Evolutionary conservation across 148 eudicot genomes (phyloP), one percentile per base, ranked within the genome.

Genomic region (Linanthus parryae): DNA sequence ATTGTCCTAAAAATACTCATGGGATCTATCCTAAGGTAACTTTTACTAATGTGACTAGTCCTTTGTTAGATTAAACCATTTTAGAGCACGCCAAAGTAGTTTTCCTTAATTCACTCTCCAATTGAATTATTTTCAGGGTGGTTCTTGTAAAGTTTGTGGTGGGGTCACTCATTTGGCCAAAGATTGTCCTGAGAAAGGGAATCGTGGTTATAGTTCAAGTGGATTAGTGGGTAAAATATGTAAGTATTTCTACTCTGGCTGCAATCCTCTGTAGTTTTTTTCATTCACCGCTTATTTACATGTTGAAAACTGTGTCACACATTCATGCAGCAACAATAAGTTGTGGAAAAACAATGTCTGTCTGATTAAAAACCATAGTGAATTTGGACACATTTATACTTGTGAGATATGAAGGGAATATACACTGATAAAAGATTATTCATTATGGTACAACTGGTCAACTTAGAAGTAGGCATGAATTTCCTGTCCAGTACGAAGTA

Each of bases 21-120:
- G 99, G 98, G 23, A 88, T 92, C 37, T 92, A 92, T 65, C 96
- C 96, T n/a, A 88, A 92, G 96, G 99, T 84, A 77, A 52, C 36
- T 12, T 54, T 25, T 19, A 44, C 48, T 29, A 8, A 41, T 31
- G 19, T 38, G 42, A 57, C 24, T 5, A 38, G 8, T 15, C 2
- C 37, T 23, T 31, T 28, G 30, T 44, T 2, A 44, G n/a, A 37
- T n/a, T 35, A 36, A 27, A 37, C 28, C 31, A 35, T 29, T 7
- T 28, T 13, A 15, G 18, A 29, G 25, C 23, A 1, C 19, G 52
- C 1, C 16, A 14, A 3, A 25, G 16, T 47, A 13, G 15, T 13
- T 27, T 26, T 26, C 18, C 19, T 14, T 25, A 13, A 25, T 25
- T 60, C 20, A 4, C 20, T 19, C 2, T 9, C 19, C n/a, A 6